Conservation (phyloP, 345 rosid species). For the Salix koriyanagi region DNA sequence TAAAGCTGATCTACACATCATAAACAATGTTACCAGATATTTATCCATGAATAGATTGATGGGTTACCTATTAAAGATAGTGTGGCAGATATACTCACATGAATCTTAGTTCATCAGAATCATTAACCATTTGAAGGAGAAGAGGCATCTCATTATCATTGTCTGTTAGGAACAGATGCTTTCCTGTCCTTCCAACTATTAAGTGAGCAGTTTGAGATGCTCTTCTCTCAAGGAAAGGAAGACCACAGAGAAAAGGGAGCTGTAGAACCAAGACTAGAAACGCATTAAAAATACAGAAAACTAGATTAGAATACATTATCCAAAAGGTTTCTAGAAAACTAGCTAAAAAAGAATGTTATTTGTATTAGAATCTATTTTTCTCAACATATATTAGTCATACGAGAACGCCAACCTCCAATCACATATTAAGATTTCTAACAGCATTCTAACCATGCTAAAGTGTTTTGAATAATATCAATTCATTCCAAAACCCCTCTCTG, state of each 20-base stretch:
- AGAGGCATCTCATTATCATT: constrained; percentile 72
- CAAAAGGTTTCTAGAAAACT: not conserved
- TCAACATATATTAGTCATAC: not conserved
- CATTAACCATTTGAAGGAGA: constrained; percentile 82
- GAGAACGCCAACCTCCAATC: not conserved
- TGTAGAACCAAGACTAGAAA: constrained; percentile 20
- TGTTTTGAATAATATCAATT: not conserved
- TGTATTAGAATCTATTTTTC: not conserved
- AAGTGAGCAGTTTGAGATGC: constrained; percentile 86
- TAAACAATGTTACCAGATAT: constrained; percentile 14
- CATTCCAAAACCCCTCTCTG: not conserved
- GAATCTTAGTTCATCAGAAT: constrained; percentile 62
- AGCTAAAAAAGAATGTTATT: not conserved
- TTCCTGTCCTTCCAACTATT: constrained; percentile 85
- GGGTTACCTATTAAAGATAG: not conserved
- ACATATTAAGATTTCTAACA: not conserved
- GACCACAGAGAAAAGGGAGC: constrained; percentile 92
- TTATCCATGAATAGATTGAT: not conserved
- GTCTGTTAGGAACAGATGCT: constrained; percentile 87
- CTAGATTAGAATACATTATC: not conserved
- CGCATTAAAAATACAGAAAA: not conserved
- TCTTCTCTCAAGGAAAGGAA: constrained; percentile 80
- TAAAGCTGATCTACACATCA: constrained; percentile 67
- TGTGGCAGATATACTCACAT: constrained; percentile 42
- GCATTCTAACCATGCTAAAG: not conserved